These are phyloP conservation scores for Rhododendron vialii DNA, from an alignment of 148 eudicot species.

Conservation along the genomic window DNA sequence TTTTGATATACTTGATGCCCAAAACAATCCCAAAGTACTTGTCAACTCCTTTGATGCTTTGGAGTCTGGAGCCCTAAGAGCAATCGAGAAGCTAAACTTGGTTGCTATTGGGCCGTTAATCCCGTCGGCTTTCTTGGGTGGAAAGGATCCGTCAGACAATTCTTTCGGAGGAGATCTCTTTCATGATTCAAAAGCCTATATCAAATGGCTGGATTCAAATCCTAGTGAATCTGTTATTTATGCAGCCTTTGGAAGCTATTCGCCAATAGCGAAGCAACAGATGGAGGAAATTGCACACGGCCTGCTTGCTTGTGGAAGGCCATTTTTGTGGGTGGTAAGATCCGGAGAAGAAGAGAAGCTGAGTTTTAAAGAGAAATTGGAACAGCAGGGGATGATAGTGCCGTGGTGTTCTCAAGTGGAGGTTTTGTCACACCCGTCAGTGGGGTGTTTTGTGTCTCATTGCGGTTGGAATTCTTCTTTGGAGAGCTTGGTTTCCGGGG, in stretches of 20 bases:
- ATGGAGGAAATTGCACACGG: constrained; percentile 30
- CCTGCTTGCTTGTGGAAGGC: constrained; percentile 14
- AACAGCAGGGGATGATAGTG: constrained; percentile 26
- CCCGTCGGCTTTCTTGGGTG: not conserved
- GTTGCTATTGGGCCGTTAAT: constrained; percentile 41
- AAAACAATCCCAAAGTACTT: constrained; percentile 28
- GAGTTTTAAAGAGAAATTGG: constrained; percentile 3
- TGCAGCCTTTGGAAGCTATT: constrained; percentile 42
- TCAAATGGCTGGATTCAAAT: constrained; percentile 29
- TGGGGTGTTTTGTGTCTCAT: constrained; percentile 28
- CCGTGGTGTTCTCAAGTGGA: constrained; percentile 37
- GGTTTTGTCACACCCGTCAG: constrained; percentile 21
- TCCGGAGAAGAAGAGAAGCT: constrained; percentile 11
- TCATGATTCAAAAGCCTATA: constrained; percentile 17
- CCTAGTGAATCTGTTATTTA: constrained; percentile 18
- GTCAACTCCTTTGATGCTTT: constrained; percentile 41
- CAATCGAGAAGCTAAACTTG: constrained; percentile 14
- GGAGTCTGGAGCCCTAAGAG: constrained; percentile 21
- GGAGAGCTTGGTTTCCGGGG: constrained; percentile 25
- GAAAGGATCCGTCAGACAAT: constrained; percentile 13
- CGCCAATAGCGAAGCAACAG: constrained; percentile 16
- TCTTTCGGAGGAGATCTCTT: constrained; percentile 23
- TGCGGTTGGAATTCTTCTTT: constrained; percentile 39
- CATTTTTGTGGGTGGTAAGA: constrained; percentile 42
- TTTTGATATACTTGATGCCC: constrained; percentile 21